Evolutionary conservation across 2,329 filamentous ascomycete species (phyloP), one percentile per base, ranked within the genome.

Genomic region (Fusarium sp.): DNA sequence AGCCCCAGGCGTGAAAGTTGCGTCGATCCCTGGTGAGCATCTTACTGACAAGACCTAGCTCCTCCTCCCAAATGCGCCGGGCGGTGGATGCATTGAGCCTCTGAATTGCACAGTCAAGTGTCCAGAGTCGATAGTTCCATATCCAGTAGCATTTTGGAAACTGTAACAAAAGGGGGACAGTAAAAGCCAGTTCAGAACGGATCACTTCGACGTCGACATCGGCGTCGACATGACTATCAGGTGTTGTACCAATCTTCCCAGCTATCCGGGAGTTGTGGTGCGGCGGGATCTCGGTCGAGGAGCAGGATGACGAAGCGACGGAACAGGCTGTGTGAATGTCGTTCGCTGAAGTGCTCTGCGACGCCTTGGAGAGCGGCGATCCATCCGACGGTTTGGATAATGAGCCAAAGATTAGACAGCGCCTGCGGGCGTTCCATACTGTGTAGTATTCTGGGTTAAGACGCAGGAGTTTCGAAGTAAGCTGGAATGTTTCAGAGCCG

Each of bases 131-230:
- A 80, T 98, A 95, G 74, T 97, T 97, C 96, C 96, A 99, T 76
- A 99, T 95, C 95, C 96, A 98, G 83, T 99, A 99, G 84, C 96
- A 98, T 79, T 99, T 99, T 9, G 96, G 96, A 71, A 89, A 95
- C 71, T 93, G 89, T 69, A 93, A 86, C 51, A 99, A 87, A 21
- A 99, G 86, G 1, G 93, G 93, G 42, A 98, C 88, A 34, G 95
- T 90, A 76, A 98, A 97, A 49, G 83, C 82, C 34, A 99, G 84
- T 78, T 99, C 96, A 58, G 87, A 84, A 48, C 88, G 86, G 65
- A 98, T 85, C 31, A 91, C 77, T 4, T 88, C 81, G 43, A 83
- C 65, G 52, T 84, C 74, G 44, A 67, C 54, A 53, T 65, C 52
- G 16, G 83, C 65, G 52, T 84, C 74, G 46, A 66, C 55, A 54